Evolutionary conservation across 495 filamentous ascomycete genomes (phyloP), one percentile per base, ranked within the genome.

Genomic region (Xylaria longipes): DNA sequence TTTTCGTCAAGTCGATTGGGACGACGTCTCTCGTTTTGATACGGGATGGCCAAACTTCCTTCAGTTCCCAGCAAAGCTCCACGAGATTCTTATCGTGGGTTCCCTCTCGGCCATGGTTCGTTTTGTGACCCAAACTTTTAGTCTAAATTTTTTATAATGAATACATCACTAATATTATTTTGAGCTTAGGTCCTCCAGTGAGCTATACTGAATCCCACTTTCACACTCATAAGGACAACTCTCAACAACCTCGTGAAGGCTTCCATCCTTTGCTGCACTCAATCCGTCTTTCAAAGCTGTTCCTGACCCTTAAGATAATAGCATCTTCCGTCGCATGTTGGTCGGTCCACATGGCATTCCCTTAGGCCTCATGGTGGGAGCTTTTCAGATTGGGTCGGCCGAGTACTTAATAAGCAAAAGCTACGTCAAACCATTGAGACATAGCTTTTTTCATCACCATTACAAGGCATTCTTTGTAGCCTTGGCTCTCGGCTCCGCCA

Each of bases 1-100:
- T 35, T 50, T 65, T 17, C 62, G 62, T 1, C 17, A 25, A 5
- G 17, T 50, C 3, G 50, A 65, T 35, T 65, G 62, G 62, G 41
- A 12, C 8, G 62, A 65, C 14, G 62, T 50, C 15, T 0, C 14
- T 9, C 43, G 17, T 2, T 48, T 35, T 6, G 11, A 48, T 50
- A 2, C 14, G 3, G 14, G 43, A 7, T 50, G 41, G 62, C 43
- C 33, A 17, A 14, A 14, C 6, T 20, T 71, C n/a, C n/a, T 71
- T n/a, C 69, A 71, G 60, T 65, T 71, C 43, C 58, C 41, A 9
- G 69, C 69, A 11, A 71, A 71, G 29, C 22, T 71, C n/a, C 69
- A 71, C 31, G 69, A 71, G 69, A 71, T 71, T 29, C 58, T 71
- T 9, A 65, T 71, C 4, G 58, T 71, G 14, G 69, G 58, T 2